Conservation (phyloP, 2,329 filamentous ascomycete species). For the Fusarium sp. region DNA sequence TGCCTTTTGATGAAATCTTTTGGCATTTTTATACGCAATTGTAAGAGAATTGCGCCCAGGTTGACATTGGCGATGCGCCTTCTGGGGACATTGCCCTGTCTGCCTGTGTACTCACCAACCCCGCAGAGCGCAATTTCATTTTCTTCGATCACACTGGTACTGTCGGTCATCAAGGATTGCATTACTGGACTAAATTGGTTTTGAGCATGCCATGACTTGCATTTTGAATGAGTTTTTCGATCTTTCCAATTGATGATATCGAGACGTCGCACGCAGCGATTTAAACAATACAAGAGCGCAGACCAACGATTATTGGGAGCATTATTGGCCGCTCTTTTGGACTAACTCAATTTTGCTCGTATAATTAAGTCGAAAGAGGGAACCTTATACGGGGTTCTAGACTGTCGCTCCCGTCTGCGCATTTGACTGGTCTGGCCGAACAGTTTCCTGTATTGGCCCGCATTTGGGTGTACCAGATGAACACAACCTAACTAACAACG, state of each 20-base stretch:
- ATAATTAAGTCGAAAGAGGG: neutral
- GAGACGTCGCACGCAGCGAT: neutral
- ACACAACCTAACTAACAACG: neutral
- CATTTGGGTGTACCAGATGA: neutral
- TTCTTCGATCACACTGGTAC: neutral
- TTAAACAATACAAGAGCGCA: neutral
- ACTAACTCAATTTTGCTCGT: neutral
- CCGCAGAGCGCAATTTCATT: neutral
- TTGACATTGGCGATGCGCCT: constrained; percentile 29
- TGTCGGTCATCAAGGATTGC: neutral
- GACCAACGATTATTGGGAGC: neutral
- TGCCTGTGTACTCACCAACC: neutral
- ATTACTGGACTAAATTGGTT: no score
- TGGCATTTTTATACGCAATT: constrained; percentile 7
- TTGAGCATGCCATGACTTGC: no score
- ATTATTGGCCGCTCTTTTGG: neutral
- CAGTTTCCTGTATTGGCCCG: neutral
- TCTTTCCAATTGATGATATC: neutral
- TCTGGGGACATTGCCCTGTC: constrained; percentile 23
- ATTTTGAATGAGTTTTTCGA: neutral
- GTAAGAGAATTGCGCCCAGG: constrained; percentile 1
- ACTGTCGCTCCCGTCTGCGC: neutral
- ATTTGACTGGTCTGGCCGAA: neutral
- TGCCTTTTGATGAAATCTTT: no score
- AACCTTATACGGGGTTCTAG: neutral